phyloP scores from a whole-genome alignment of 768 basidiomycete species.

The Russula sp. region DNA sequence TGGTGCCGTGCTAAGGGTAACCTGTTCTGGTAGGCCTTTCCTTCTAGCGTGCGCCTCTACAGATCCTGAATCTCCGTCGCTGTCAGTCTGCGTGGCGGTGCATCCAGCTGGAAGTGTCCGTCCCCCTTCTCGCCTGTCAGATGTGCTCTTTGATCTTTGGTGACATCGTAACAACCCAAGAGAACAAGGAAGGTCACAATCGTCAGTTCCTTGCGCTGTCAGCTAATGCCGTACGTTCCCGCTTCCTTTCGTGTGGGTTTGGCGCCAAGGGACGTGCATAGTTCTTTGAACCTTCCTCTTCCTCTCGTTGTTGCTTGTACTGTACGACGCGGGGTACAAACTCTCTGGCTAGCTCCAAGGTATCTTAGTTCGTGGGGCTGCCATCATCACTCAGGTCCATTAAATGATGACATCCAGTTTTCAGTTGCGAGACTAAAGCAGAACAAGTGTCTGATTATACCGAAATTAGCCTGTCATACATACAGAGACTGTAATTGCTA shows the following conservation, averaged over 20 bases:
- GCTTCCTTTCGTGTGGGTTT: background rate
- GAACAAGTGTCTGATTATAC: conserved; percentile 18
- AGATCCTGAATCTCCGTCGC: background rate
- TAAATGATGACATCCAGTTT: background rate
- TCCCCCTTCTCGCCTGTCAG: background rate
- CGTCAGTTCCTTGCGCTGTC: conserved; percentile 6
- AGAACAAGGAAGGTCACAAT: conserved; percentile 17
- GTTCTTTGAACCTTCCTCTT: conserved; percentile 20
- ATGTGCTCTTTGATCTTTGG: background rate
- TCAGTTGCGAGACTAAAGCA: conserved; percentile 12
- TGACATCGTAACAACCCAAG: conserved; percentile 9
- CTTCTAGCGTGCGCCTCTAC: background rate
- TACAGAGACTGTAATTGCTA: background rate
- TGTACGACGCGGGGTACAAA: background rate
- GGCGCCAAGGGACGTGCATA: background rate
- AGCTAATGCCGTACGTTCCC: background rate
- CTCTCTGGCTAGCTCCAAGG: background rate
- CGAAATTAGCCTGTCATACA: conserved; percentile 6
- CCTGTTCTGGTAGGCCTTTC: background rate
- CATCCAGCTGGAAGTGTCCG: no score
- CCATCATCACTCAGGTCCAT: background rate
- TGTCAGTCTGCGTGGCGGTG: background rate
- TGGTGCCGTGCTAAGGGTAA: background rate
- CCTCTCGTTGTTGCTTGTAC: background rate
- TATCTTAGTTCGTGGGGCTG: background rate